These are phyloP conservation scores for Rhizopogon roseolus DNA, from an alignment of 768 basidiomycete species.

Conservation along the genomic window DNA sequence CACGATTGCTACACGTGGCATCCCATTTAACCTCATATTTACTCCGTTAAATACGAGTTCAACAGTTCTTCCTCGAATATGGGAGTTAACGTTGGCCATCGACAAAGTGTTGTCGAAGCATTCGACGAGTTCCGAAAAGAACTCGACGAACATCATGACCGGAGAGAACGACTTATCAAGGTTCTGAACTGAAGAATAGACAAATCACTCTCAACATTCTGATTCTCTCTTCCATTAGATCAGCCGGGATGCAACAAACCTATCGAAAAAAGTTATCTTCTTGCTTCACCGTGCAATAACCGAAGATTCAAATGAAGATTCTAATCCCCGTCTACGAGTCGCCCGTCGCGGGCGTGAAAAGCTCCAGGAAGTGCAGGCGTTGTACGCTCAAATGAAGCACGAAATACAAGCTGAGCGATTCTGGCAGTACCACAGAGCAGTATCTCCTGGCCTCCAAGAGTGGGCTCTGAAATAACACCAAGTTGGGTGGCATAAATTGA, in stretches of 20 bases:
- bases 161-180: slow-evolving; percentile 90
- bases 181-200: slow-evolving; percentile 25
- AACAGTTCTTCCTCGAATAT: background rate
- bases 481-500: slow-evolving; percentile 2
- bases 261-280: slow-evolving; percentile 93
- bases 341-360: slow-evolving; percentile 51
- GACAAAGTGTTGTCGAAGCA: slow-evolving; percentile 3
- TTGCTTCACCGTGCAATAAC: slow-evolving; percentile 74
- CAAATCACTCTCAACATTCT: slow-evolving; percentile 2
- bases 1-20: background rate
- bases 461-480: slow-evolving; percentile 8
- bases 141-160: slow-evolving; percentile 81
- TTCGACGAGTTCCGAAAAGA: slow-evolving; percentile 67
- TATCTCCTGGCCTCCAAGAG: slow-evolving; percentile 86
- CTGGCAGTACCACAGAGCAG: slow-evolving; percentile 72
- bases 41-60: no score
- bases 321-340: slow-evolving; percentile 36
- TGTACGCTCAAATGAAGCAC: slow-evolving; percentile 57
- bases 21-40: no score
- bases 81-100: background rate
- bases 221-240: slow-evolving; percentile 36
- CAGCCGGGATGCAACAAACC: slow-evolving; percentile 83
- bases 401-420: slow-evolving; percentile 67
- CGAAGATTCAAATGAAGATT: slow-evolving; percentile 29
- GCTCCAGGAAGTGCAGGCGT: slow-evolving; percentile 56